Percentiles rank a stretch among this genome's conserved stretches.
phyloP scores from a whole-genome alignment of 2,329 filamentous ascomycete genomes.

The Cladosporium oxysporum region DNA sequence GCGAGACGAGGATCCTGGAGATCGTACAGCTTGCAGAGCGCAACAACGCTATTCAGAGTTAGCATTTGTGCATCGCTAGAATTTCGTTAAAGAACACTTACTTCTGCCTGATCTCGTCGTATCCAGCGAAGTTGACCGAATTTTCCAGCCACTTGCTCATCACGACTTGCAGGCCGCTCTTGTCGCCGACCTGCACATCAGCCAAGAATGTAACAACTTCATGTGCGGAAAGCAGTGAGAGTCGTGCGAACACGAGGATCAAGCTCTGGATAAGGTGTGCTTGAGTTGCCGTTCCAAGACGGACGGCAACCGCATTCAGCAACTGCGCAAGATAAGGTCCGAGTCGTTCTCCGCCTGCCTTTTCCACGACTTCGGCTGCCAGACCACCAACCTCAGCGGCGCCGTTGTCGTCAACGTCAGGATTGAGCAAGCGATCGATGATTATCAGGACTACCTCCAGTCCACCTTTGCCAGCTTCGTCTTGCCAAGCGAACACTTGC shows the following conservation, averaged over 20 bases:
- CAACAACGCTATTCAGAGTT: slow-evolving; percentile 68
- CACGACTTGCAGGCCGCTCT: slow-evolving; percentile 85
- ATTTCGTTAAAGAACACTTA: slow-evolving; percentile 48
- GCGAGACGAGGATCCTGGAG: slow-evolving; percentile 79
- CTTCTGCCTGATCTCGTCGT: slow-evolving; percentile 97
- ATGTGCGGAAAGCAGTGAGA: slow-evolving; percentile 79
- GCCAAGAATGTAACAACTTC: slow-evolving; percentile 93
- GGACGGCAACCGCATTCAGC: slow-evolving; percentile 81
- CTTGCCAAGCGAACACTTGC: slow-evolving; percentile 85
- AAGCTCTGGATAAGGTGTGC: slow-evolving; percentile 93
- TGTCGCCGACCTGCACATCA: slow-evolving; percentile 75
- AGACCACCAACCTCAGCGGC: slow-evolving; percentile 95
- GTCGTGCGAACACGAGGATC: slow-evolving; percentile 89
- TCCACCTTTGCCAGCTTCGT: slow-evolving; percentile 75
- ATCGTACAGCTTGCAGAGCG: slow-evolving; percentile 85
- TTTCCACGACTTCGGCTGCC: slow-evolving; percentile 92
- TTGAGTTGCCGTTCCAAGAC: slow-evolving; percentile 78
- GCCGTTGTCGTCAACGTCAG: slow-evolving; percentile 84
- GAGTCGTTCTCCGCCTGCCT: slow-evolving; percentile 85
- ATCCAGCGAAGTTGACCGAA: slow-evolving; percentile 94
- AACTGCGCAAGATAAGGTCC: slow-evolving; percentile 89
- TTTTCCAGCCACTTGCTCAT: slow-evolving; percentile 96
- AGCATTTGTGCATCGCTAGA: slow-evolving; percentile 6
- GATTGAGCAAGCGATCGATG: slow-evolving; percentile 84
- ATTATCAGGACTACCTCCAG: slow-evolving; percentile 88